Evolutionary conservation across 371 early-diverging fungal genomes (phyloP).

Genomic region (Mucor circinelloides): DNA sequence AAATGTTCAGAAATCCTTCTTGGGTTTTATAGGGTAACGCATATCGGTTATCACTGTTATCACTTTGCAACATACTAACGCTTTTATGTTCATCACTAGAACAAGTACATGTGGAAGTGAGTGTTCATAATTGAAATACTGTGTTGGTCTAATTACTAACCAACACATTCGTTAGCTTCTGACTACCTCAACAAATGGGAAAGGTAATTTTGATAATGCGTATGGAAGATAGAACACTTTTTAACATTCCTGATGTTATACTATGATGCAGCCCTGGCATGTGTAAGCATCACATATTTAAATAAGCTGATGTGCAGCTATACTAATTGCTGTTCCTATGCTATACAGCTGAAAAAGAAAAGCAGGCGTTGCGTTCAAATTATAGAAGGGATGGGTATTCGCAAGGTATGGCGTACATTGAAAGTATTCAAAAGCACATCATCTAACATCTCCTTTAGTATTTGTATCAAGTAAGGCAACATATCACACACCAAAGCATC

Average conservation of each 20-base stretch:
- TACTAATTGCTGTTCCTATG: not conserved
- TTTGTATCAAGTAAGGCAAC: not conserved
- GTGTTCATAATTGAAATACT: not conserved
- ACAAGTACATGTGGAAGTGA: constrained; percentile 15
- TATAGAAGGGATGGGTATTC: not conserved
- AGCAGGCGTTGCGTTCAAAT: not conserved
- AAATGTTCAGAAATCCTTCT: not conserved
- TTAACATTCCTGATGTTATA: not conserved
- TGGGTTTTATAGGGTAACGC: constrained; percentile 3
- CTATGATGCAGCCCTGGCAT: not conserved
- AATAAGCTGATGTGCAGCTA: not conserved
- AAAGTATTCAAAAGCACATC: not conserved
- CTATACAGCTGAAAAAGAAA: not conserved
- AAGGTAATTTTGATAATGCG: not conserved
- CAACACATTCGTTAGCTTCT: not conserved
- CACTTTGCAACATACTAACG: not conserved
- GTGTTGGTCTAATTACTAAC: not conserved
- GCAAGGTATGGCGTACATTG: not conserved
- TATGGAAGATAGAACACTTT: not conserved
- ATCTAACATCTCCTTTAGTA: not conserved
- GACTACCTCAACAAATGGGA: not conserved
- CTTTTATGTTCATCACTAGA: not conserved
- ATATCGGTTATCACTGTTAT: too few relatives aligned
- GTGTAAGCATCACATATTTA: not conserved
- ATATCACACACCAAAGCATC: not conserved